A percentile compares a stretch with the other conserved stretches of the same genome.
Conservation (phyloP, 768 basidiomycete genomes). For the Atractiella rhizophila region DNA sequence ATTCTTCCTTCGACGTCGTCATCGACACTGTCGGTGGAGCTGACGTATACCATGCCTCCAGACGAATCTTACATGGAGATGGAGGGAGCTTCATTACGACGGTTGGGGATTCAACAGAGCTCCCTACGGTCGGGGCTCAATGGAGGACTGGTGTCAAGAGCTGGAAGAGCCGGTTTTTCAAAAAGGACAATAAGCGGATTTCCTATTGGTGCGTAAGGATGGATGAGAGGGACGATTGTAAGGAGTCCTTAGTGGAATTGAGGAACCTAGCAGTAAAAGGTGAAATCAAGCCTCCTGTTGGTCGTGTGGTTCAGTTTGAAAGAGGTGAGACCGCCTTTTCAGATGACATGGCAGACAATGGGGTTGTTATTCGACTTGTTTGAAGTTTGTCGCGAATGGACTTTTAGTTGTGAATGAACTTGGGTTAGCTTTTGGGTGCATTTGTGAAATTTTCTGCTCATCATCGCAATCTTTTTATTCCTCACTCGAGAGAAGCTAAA, state of each 20-base stretch:
- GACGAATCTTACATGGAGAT: constrained; percentile 12
- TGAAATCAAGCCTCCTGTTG: constrained; percentile 5
- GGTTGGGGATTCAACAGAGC: constrained; percentile 4
- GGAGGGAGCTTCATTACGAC: constrained; percentile 10
- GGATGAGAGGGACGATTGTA: constrained; percentile 10
- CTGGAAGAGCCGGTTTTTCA: constrained; percentile 14
- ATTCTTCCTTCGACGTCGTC: constrained; percentile 14
- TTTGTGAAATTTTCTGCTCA: too few species aligned
- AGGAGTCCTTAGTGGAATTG: constrained; percentile 14
- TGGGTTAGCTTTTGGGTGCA: too few species aligned
- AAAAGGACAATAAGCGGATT: constrained; percentile 15
- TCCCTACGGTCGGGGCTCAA: neutral
- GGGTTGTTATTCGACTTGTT: too few species aligned
- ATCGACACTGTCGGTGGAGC: constrained; percentile 15
- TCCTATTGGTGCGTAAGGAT: constrained; percentile 10
- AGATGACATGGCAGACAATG: neutral
- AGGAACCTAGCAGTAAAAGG: constrained; percentile 5
- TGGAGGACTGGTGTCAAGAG: constrained; percentile 9
- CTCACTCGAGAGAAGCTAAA: too few species aligned
- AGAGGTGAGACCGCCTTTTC: constrained; percentile 10
- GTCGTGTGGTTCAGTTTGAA: constrained; percentile 6
- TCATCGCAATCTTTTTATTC: too few species aligned
- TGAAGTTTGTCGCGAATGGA: too few species aligned
- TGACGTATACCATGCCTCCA: constrained; percentile 13
- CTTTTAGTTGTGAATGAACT: too few species aligned